phyloP scores from a whole-genome alignment of 2,329 filamentous ascomycete species.

The Ceratocystis smalleyi region DNA sequence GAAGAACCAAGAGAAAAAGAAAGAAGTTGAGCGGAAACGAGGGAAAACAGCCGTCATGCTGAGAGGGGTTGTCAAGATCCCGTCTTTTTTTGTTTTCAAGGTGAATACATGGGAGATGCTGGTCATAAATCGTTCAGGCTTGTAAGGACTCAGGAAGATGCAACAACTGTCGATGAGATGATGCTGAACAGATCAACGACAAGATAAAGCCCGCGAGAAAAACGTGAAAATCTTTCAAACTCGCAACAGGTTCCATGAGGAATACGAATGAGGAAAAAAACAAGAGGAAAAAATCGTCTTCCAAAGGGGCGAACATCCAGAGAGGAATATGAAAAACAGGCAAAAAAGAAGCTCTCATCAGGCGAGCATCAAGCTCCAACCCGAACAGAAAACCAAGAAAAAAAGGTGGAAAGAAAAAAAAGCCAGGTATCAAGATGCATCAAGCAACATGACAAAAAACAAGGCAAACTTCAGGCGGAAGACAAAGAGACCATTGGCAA shows the following conservation, averaged over 20 bases:
- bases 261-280: not conserved
- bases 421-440: not conserved
- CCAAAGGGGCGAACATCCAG: not conserved
- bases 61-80: not conserved
- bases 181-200: not conserved
- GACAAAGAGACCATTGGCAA: not conserved
- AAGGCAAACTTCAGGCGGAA: not conserved
- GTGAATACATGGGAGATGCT: not conserved
- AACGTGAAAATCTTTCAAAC: not conserved
- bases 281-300: not conserved
- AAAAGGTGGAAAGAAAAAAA: not conserved
- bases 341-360: not conserved
- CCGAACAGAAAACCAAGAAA: not conserved
- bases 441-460: not conserved
- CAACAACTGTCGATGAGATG: not conserved
- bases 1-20: not conserved
- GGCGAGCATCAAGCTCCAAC: not conserved
- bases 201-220: not conserved
- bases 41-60: not conserved
- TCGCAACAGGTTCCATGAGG: not conserved
- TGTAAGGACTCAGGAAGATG: not conserved
- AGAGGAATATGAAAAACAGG: constrained; percentile 1
- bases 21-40: not conserved
- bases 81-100: not conserved
- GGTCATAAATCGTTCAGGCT: constrained; percentile 4